Conservation (phyloP, 2,329 filamentous ascomycete species). For the Mycosphaerella sp. region DNA sequence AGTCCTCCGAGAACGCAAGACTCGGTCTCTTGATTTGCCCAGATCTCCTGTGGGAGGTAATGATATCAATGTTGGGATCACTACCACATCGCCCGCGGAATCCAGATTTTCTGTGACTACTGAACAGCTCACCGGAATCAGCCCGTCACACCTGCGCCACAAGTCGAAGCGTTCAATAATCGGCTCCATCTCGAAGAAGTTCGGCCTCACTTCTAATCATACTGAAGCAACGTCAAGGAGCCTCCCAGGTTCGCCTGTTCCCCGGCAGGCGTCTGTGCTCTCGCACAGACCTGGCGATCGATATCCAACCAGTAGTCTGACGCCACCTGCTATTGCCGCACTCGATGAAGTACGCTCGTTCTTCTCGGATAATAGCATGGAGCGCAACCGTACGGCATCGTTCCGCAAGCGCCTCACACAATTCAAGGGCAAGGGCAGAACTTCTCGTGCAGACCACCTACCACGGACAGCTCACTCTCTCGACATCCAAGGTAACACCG, state of each 20-base stretch:
- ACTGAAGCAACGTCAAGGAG: slow-evolving; percentile 17
- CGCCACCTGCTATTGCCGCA: slow-evolving; percentile 37
- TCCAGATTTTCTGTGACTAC: slow-evolving; percentile 28
- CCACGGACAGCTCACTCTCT: slow-evolving; percentile 19
- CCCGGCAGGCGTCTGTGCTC: slow-evolving; percentile 13
- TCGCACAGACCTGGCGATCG: slow-evolving; percentile 41
- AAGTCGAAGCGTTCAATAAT: slow-evolving; percentile 34
- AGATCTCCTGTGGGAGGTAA: slow-evolving; percentile 18
- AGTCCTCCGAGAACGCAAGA: slow-evolving; percentile 25
- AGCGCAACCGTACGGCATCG: slow-evolving; percentile 27
- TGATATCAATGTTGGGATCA: slow-evolving; percentile 32
- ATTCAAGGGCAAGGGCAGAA: slow-evolving; percentile 20
- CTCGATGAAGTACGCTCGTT: slow-evolving; percentile 39
- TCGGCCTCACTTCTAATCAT: slow-evolving; percentile 24
- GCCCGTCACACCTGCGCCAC: slow-evolving; percentile 25
- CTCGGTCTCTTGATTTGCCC: slow-evolving; percentile 26
- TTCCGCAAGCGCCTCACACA: slow-evolving; percentile 35
- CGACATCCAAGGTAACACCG: slow-evolving; percentile 24
- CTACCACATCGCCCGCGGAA: slow-evolving; percentile 16
- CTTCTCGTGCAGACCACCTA: slow-evolving; percentile 9
- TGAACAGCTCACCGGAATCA: slow-evolving; percentile 30
- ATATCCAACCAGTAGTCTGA: slow-evolving; percentile 44
- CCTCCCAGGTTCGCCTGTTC: slow-evolving; percentile 15
- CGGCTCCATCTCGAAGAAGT: slow-evolving; percentile 33
- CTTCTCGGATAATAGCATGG: slow-evolving; percentile 39